Evolutionary conservation across 2,329 filamentous ascomycete species (phyloP), one percentile per base, ranked within the genome.

Genomic region (Ceratocystis eucalypticola): DNA sequence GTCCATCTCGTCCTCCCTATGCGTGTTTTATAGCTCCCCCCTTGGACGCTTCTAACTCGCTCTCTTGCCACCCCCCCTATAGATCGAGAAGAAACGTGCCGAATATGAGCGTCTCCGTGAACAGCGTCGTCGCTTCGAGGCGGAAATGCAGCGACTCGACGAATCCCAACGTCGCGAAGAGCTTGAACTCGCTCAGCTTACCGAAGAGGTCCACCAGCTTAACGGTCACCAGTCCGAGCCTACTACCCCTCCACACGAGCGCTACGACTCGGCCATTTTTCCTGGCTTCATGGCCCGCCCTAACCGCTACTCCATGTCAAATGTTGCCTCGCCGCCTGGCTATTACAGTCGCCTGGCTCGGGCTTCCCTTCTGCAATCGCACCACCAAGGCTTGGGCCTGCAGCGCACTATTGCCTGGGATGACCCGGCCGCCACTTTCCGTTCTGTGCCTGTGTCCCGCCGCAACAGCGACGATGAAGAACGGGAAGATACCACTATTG

Each of bases 1-100:
- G 73, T 73, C 37, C 37, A 41, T 41, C 10, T 41, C 10, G 3
- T 12, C 62, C 71, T 69, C 70, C 70, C 70, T 69, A 65, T 70
- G 70, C 69, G 70, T 71, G 71, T 71, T 72, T 33, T 12, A 41
- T n/a, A 30, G 8, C 5, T 12, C 20, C 12, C 50, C 12, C 17
- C 44, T n/a, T 22, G 8, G 10, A 41, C 20, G 6, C 15, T 22
- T 17, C 28, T n/a, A 25, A 66, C 45, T 37, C 55, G 46, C 6
- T 17, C n/a, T n/a, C 15, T 3, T n/a, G 30, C 15, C 25, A 3
- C 10, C 22, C 55, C 28, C 55, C 28, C 25, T 37, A 20, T 37
- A 96, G 92, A 84, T 96, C 74, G 92, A 96, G 75, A 94, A 94
- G 77, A 96, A 96, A 77, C 91, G 91, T 73, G 80, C 89, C 73